These are phyloP conservation scores for Paramyrothecium roridum DNA, from an alignment of 2,329 filamentous ascomycete species.

Conservation along the genomic window DNA sequence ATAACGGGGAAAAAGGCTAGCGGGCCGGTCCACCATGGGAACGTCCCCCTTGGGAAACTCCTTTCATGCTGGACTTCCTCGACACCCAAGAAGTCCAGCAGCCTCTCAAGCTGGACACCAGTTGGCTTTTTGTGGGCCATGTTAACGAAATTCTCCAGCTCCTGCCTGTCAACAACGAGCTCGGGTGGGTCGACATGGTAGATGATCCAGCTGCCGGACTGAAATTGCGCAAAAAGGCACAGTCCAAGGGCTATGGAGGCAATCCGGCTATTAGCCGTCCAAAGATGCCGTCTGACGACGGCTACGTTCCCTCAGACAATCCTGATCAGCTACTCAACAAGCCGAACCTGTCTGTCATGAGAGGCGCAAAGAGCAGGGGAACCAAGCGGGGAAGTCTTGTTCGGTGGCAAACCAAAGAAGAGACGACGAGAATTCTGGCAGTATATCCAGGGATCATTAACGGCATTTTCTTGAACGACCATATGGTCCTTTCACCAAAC, in stretches of 20 bases:
- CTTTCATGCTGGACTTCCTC: slow-evolving; percentile 22
- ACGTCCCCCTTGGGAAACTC: not conserved
- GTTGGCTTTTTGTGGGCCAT: slow-evolving; percentile 20
- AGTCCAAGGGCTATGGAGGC: slow-evolving; percentile 9
- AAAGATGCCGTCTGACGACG: too few species aligned
- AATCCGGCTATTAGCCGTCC: slow-evolving; percentile 11
- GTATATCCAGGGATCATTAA: too few species aligned
- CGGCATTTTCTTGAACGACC: too few species aligned
- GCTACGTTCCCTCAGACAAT: not conserved
- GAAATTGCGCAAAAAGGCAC: slow-evolving; percentile 11
- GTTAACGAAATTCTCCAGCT: slow-evolving; percentile 27
- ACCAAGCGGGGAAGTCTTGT: too few species aligned
- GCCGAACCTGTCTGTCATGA: too few species aligned
- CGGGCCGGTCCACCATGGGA: slow-evolving; percentile 17
- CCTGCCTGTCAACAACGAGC: slow-evolving; percentile 16
- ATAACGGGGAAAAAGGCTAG: slow-evolving; percentile 13
- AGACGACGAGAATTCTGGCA: too few species aligned
- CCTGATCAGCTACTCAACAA: too few species aligned
- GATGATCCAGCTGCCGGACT: slow-evolving; percentile 17
- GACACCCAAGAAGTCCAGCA: slow-evolving; percentile 29
- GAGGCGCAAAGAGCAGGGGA: too few species aligned
- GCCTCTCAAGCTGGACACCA: slow-evolving; percentile 27
- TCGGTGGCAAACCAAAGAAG: too few species aligned
- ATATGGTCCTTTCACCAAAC: too few species aligned
- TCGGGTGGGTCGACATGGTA: slow-evolving; percentile 18